Evolutionary conservation across 345 rosid genomes (phyloP), one percentile per base, ranked within the genome.

Genomic region (Arabis alpina): DNA sequence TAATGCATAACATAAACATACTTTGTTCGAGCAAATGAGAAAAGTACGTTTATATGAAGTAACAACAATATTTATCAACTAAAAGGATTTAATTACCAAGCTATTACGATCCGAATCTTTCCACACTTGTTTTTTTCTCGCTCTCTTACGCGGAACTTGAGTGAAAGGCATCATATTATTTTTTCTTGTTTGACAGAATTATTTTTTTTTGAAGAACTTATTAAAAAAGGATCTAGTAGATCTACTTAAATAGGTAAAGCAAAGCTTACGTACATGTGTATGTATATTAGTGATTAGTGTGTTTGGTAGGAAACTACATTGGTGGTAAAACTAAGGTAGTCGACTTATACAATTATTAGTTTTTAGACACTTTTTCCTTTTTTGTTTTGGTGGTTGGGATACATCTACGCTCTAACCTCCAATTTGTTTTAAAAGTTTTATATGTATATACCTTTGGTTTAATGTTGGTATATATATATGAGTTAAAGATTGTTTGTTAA

Each of bases 371-470:
- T 44, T 55, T 55, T 13, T 4, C 10, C 11, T 28, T 12, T 64
- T 45, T 36, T 50, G 2, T 50, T 52, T 61, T 68, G 79, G 79
- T 61, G 79, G 79, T 75, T 75, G 79, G 15, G 64, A 68, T 37
- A 44, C 61, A 52, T 36, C 19, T 23, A 61, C 39, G 58, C 44
- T 62, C 69, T 68, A 75, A 68, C 79, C 74, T 68, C 79, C 79
- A 62, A 47, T 36, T 16, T 3, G 43, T 37, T 64, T 57, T 10
- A 19, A 19, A 19, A 19, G 9, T 27, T 39, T 5, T 32, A 32
- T 4, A 32, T 32, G 14, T 14, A 10, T 10, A 44, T 28, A 44
- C 28, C 24, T 61, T 44, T 61, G 40, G 10, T 44, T 15, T 45
- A 10, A 11, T 60, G 64, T 4, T 24, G 8, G 25, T 7, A n/a